phyloP scores from a whole-genome alignment of 176 grass and related monocot genomes.

The Avena insularis region DNA sequence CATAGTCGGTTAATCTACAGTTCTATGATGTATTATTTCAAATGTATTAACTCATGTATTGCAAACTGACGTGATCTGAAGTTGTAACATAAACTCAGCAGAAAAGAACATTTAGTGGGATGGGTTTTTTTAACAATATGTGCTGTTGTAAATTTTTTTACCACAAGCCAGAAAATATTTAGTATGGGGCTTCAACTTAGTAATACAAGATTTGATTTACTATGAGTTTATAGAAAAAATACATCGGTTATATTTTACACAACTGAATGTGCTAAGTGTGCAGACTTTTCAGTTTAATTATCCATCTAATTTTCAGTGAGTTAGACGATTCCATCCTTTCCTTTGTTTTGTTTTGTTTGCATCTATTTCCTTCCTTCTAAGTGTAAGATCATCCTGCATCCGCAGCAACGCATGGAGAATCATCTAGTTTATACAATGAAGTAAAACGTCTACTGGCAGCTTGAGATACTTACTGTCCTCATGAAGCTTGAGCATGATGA shows the following conservation, averaged over 20 bases:
- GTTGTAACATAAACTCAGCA: no score
- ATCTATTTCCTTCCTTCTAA: not conserved
- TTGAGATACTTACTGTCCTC: no score
- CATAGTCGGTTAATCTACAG: no score
- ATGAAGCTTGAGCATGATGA: no score
- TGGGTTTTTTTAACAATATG: no score
- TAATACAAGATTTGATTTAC: not conserved
- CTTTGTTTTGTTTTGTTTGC: not conserved
- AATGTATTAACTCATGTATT: no score
- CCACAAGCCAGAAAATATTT: not conserved
- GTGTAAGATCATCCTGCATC: not conserved
- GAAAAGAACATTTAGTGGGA: no score
- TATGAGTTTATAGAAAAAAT: not conserved
- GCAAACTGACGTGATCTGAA: no score
- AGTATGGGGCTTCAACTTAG: not conserved
- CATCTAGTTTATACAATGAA: no score
- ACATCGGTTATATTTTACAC: not conserved
- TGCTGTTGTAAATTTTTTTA: not conserved
- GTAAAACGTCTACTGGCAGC: no score
- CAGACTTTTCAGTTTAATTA: not conserved
- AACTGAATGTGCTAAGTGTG: not conserved
- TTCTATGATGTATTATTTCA: no score
- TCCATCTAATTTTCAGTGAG: not conserved
- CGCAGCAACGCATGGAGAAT: no score
- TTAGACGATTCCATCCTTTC: not conserved